These are phyloP conservation scores for Nannizziopsis barbatae DNA, from an alignment of 2,329 filamentous ascomycete species.

Conservation along the genomic window DNA sequence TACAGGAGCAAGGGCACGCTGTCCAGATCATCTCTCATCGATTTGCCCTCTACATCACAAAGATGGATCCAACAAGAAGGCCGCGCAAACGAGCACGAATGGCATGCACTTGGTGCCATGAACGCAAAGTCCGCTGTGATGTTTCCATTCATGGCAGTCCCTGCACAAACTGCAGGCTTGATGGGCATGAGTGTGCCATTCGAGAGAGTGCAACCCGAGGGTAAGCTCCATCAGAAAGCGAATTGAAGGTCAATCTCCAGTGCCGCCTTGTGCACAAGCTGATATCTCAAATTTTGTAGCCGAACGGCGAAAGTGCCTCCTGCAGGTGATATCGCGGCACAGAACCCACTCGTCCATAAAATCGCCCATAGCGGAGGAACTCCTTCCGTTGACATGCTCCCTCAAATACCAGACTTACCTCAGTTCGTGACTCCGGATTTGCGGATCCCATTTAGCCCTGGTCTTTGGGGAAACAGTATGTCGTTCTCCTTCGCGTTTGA, in stretches of 20 bases:
- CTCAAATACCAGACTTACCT: background rate
- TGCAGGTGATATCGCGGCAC: background rate
- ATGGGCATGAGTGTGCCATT: conserved; percentile 18
- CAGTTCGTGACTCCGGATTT: background rate
- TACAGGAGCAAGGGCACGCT: no score
- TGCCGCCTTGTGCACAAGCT: background rate
- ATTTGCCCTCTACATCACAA: background rate
- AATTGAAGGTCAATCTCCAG: background rate
- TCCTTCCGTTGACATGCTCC: background rate
- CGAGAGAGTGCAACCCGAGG: conserved; percentile 26
- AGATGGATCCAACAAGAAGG: conserved; percentile 5
- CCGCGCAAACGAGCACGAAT: conserved; percentile 23
- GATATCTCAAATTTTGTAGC: background rate
- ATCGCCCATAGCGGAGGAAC: background rate
- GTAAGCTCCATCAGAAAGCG: conserved; percentile 15
- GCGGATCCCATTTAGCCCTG: background rate
- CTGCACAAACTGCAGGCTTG: conserved; percentile 20
- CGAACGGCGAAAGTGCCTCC: background rate
- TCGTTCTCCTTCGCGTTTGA: background rate
- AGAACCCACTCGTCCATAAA: conserved; percentile 1
- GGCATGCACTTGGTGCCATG: conserved; percentile 27
- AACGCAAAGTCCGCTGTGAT: conserved; percentile 41
- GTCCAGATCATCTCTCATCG: no score
- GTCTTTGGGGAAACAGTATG: conserved; percentile 3
- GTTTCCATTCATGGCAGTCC: conserved; percentile 37